A percentile compares a stretch with the other conserved stretches of the same genome.
These are phyloP conservation scores for Paraconiothyrium sp. DNA, from an alignment of 2,329 filamentous ascomycete genomes.

Conservation along the genomic window DNA sequence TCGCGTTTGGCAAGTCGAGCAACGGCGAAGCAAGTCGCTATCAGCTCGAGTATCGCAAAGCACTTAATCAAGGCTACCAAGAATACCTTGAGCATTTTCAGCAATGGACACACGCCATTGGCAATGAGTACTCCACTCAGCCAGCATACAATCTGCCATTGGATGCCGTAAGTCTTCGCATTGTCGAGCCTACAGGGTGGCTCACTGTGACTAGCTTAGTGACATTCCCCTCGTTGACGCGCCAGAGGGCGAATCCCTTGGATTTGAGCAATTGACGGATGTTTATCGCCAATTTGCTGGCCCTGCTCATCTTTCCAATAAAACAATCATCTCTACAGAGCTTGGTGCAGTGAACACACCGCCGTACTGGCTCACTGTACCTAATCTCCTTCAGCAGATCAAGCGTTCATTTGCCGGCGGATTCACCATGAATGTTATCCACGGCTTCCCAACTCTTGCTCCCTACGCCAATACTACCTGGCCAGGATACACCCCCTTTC, in stretches of 20 bases:
- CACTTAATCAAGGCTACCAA: slow-evolving; percentile 41
- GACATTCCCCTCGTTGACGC: slow-evolving; percentile 42
- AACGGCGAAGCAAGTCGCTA: slow-evolving; percentile 29
- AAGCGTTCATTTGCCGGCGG: slow-evolving; percentile 54
- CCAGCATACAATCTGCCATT: slow-evolving; percentile 48
- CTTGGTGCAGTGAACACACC: slow-evolving; percentile 39
- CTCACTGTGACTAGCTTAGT: slow-evolving; percentile 20
- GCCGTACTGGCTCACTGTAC: slow-evolving; percentile 40
- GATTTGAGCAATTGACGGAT: slow-evolving; percentile 44
- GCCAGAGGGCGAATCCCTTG: slow-evolving; percentile 48
- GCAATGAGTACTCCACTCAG: slow-evolving; percentile 41
- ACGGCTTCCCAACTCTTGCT: slow-evolving; percentile 55
- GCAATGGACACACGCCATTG: slow-evolving; percentile 37
- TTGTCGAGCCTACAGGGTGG: not conserved
- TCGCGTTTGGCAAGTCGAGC: slow-evolving; percentile 17
- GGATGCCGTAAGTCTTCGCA: slow-evolving; percentile 36
- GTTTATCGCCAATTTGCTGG: slow-evolving; percentile 47
- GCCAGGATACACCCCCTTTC: slow-evolving; percentile 59
- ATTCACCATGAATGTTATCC: slow-evolving; percentile 57
- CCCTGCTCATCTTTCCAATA: slow-evolving; percentile 42
- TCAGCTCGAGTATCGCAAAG: slow-evolving; percentile 38
- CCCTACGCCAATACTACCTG: slow-evolving; percentile 59
- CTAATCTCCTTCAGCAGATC: slow-evolving; percentile 47
- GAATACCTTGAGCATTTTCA: slow-evolving; percentile 37
- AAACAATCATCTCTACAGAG: slow-evolving; percentile 45